phyloP scores from a whole-genome alignment of 2,329 filamentous ascomycete genomes.

The Geosmithia flava region DNA sequence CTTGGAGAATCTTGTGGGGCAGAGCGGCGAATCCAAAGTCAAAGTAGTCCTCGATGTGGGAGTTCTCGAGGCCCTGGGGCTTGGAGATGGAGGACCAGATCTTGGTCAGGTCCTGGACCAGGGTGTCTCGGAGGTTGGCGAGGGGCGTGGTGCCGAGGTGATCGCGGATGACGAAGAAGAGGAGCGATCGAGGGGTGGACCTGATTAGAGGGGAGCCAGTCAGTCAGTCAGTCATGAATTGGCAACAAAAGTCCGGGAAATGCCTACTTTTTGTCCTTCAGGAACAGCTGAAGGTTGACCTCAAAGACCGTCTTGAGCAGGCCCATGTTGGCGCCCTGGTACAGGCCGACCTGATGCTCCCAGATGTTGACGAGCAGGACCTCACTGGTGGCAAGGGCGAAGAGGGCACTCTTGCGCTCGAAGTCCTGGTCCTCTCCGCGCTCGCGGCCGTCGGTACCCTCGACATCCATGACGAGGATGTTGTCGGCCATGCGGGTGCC shows the following conservation, averaged over 20 bases:
- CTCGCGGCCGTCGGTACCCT: constrained; percentile 93
- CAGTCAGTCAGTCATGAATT: constrained; percentile 6
- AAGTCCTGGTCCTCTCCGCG: constrained; percentile 98
- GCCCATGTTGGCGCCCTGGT: constrained; percentile 98
- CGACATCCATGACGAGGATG: constrained; percentile 98
- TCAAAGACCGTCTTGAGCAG: constrained; percentile 97
- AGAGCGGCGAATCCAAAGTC: constrained; percentile 95
- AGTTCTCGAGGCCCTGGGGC: constrained; percentile 75
- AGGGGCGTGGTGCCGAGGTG: constrained; percentile 88
- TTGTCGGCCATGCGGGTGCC: constrained; percentile 76
- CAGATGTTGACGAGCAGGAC: constrained; percentile 98
- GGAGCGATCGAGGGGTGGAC: constrained; percentile 74
- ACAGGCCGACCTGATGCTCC: constrained; percentile 97
- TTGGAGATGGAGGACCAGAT: constrained; percentile 93
- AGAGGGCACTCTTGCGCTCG: constrained; percentile 94
- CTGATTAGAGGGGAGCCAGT: constrained; percentile 26
- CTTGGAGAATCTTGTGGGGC: constrained; percentile 93
- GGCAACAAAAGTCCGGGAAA: background rate
- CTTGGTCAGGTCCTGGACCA: constrained; percentile 80
- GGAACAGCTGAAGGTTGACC: constrained; percentile 91
- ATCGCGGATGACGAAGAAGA: constrained; percentile 98
- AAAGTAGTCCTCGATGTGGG: constrained; percentile 92
- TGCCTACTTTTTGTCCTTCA: constrained; percentile 83
- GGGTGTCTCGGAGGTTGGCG: constrained; percentile 76
- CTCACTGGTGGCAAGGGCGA: constrained; percentile 93